Base-by-base conservation (phyloP, 2,329 filamentous ascomycete species). In the Immersiporthe knoxdaviesiana region DNA sequence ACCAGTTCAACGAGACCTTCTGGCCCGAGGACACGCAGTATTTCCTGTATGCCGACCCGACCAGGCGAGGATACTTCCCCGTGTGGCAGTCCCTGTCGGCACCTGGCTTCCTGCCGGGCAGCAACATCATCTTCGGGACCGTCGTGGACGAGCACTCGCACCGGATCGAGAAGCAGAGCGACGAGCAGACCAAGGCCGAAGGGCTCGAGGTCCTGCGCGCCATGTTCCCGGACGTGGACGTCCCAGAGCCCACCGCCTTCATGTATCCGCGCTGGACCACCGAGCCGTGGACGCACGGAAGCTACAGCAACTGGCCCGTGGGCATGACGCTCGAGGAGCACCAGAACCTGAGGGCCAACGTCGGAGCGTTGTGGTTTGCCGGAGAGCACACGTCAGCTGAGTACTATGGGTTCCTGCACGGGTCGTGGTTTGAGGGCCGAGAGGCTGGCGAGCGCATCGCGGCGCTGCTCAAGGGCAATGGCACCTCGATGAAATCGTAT, bases 251-350 rank as follows among this genome's bases (percentile, higher is more conserved):
- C 0, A 84, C 81, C 0, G 84, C 81, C 0, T 90, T 91, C 74
- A 81, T 82, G 74, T 91, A 90, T 71, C 88, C 89, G 1, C 82
- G 87, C 52, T 90, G 87, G 88, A 85, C 77, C 37, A 74, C 75
- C 18, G 76, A 78, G 65, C 72, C 76, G 70, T 85, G 82, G 83
- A 76, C 82, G 0, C 87, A 84, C 66, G 90, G 90, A 3, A 88
- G 85, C 30, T 92, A 90, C 77, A 89, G 87, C 50, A 91, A 91
- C 75, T 92, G 89, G 90, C 90, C 90, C 0, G 79, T 84, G 0
- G 86, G 86, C 0, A 87, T 88, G 58, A 89, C 86, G 0, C 79
- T 92, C 0, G 86, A 91, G 74, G 87, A 84, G 79, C 90, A 92
- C 72, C 86, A 91, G 75, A 91, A 92, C 72, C 80, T 92, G 14